Conservation (phyloP, 805 yeast species). For the Cyberlindnera maclurae region DNA sequence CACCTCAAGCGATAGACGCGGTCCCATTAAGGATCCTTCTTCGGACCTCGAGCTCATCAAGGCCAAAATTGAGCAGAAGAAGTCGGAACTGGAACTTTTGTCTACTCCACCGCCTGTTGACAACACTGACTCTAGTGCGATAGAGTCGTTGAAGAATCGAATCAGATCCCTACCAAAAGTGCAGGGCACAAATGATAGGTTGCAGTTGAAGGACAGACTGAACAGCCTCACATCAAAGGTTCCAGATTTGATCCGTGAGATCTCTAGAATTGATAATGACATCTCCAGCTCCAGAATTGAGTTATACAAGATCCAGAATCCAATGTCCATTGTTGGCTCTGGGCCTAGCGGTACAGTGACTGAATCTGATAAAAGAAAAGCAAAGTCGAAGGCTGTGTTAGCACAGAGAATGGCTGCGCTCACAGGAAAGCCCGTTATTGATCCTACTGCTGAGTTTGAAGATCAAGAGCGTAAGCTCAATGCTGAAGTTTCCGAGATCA, state of each 20-base stretch:
- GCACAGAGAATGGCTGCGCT: constrained; percentile 88
- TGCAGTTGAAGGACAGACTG: constrained; percentile 48
- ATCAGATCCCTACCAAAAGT: constrained; percentile 41
- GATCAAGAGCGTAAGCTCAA: constrained; percentile 34
- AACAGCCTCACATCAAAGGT: constrained; percentile 61
- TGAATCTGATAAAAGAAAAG: constrained; percentile 73
- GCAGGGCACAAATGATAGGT: constrained; percentile 27
- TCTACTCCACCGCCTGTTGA: constrained; percentile 22
- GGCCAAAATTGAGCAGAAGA: constrained; percentile 64
- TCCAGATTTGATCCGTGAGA: constrained; percentile 60
- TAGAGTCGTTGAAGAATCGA: constrained; percentile 51
- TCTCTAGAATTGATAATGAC: constrained; percentile 57
- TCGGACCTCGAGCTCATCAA: constrained; percentile 42
- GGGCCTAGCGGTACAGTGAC: constrained; percentile 87
- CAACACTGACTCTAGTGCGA: too few species aligned
- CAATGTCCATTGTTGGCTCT: constrained; percentile 68
- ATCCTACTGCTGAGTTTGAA: constrained; percentile 31
- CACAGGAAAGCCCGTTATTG: constrained; percentile 62
- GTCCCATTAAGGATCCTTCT: constrained; percentile 19
- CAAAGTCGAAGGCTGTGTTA: constrained; percentile 69
- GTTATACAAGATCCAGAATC: constrained; percentile 57
- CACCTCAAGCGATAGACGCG: constrained; percentile 59
- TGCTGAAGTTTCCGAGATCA: constrained; percentile 44
- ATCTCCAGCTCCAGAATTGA: constrained; percentile 63
- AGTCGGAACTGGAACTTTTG: constrained; percentile 60